Base-by-base conservation (phyloP, 2,329 filamentous ascomycete species). In the Triangularia setosa region DNA sequence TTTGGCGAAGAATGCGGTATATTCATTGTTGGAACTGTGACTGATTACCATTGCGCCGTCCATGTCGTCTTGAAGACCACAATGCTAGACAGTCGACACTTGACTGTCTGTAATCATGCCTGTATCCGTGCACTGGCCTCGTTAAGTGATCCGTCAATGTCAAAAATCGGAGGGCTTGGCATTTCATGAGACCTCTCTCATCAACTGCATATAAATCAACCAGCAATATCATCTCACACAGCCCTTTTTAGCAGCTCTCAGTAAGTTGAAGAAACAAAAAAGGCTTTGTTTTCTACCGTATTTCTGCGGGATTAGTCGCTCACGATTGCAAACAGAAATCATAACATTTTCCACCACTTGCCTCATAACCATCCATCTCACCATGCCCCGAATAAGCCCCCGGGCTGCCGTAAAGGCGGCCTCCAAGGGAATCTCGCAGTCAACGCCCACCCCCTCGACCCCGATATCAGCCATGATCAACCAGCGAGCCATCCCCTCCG, bases 371-470 rank as follows among this genome's bases (percentile, higher is more conserved):
- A 40, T 2, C 12, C 30, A 14, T 44, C 35, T 23, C 40, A 48
- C 40, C 18, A 48, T 48, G 40, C 40, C 40, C 18, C 40, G 40
- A 21, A 48, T 48, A 9, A 48, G n/a, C 6, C 57, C 65, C 25
- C 35, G 57, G 54, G 25, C 62, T 25, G 18, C 63, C 28, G 61
- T 64, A 23, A 40, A 40, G n/a, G 63, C 60, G 18, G 65, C 57
- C 33, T 57, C 63, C 14, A 64, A 63, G 18, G 57, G 44, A 12
- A 65, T 63, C 52, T 12, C 40, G 3, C 40, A 48, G 18, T 21
- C 40, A 21, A 48, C 18, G 8, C 40, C 40, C n/a, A 21, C n/a
- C 18, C 40, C 40, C 18, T 21, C n/a, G 21, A 48, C 40, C 40
- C 40, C 40, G 21, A 48, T 48, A 48, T 48, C 40, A 12, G 11